Evolutionary conservation across 768 basidiomycete species (phyloP), one percentile per base, ranked within the genome.

Genomic region (Amanita muscaria): DNA sequence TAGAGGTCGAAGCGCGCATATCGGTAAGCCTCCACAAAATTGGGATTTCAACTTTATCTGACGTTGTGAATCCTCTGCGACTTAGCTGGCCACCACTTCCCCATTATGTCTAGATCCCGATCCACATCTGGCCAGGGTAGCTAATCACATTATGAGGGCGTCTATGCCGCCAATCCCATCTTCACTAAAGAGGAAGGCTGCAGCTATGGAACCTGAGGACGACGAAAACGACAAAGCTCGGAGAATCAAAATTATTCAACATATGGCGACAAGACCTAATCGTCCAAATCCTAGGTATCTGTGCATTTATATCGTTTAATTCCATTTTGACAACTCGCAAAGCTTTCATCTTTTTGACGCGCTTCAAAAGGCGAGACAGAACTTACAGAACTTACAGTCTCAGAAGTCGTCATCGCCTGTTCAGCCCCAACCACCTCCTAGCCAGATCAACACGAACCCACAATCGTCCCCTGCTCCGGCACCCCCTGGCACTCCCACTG

Each of bases 101-200:
- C 81, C 88, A 4, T 66, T 91, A 35, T 90, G 87, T 57, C 72
- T 91, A 22, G 79, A 86, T 51, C 88, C 88, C 2, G 77, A 90
- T 54, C 79, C 83, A 1, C 81, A 83, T 56, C 70, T 90, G 27
- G 73, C 80, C 16, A 77, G 87, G 32, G 74, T 88, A 16, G 85
- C 76, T 8, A 91, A 91, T 57, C 77, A 78, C 51, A 72, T 86
- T 4, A 64, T 84, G 33, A 69, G 84, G 44, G 79, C 82, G 0
- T 82, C 88, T 1, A 79, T 79, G 0, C 83, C 86, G 0, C 73
- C 79, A n/a, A 72, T 79, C 12, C 84, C 86, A 2, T 64, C 71
- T 14, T 81, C 88, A 1, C 64, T 88, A 49, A 90, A 89, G 50
- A 74, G 87, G 15, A 90, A 89, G 58, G 80, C 81, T 29, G 68